Evolutionary conservation across 2,329 filamentous ascomycete species (phyloP).

Genomic region (Calonectria montana): DNA sequence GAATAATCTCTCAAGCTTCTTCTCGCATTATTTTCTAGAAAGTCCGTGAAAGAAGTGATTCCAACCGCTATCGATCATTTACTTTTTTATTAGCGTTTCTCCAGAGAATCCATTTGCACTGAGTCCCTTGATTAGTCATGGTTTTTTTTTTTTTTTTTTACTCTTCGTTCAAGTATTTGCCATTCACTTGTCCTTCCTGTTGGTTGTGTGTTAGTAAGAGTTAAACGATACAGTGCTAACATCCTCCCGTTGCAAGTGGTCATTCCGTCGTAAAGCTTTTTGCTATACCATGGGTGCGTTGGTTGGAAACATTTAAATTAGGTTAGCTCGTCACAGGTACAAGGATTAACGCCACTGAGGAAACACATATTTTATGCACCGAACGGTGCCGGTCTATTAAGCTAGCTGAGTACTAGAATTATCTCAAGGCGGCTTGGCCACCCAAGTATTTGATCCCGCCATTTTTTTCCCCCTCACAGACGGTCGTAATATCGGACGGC

Average conservation of each 20-base stretch:
- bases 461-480: neutral
- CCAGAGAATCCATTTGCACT: neutral
- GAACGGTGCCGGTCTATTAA: neutral
- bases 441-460: too few species aligned
- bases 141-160: too few species aligned
- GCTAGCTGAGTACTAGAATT: neutral
- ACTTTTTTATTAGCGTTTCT: too few species aligned
- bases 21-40: neutral
- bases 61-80: neutral
- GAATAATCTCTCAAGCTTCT: neutral
- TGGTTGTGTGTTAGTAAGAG: too few species aligned
- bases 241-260: too few species aligned
- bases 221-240: too few species aligned
- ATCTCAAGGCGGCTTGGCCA: neutral
- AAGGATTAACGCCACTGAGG: too few species aligned
- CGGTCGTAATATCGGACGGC: neutral
- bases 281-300: neutral
- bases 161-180: too few species aligned
- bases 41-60: neutral
- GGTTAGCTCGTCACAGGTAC: neutral
- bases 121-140: too few species aligned
- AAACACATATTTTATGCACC: too few species aligned
- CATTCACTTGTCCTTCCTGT: too few species aligned
- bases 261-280: neutral
- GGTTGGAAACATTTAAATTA: neutral